Evolutionary conservation across 73 alveolate species (phyloP).

Genomic region (Urostyla sp.): DNA sequence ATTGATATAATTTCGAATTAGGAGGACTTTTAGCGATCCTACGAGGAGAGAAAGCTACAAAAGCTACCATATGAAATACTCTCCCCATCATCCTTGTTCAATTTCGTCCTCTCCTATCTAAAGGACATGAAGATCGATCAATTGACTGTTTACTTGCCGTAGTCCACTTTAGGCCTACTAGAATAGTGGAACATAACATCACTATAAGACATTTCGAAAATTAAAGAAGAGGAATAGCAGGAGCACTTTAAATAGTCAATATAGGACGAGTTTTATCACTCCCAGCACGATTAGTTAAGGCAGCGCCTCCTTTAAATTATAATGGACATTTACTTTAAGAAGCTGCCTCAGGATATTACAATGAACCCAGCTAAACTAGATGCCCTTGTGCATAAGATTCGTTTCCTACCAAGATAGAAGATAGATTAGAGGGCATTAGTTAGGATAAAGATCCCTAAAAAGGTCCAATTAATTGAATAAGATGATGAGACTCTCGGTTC

Average conservation of each 20-base stretch:
- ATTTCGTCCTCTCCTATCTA: constrained; percentile 6
- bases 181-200: not conserved
- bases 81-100: not conserved
- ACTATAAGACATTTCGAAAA: constrained; percentile 1
- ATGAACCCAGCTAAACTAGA: constrained; percentile 52
- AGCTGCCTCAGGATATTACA: constrained; percentile 47
- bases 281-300: not conserved
- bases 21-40: not conserved
- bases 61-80: not conserved
- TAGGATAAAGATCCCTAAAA: constrained; percentile 55
- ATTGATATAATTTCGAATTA: not conserved
- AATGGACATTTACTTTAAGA: constrained; percentile 56
- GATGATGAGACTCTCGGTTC: constrained; percentile 44
- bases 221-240: constrained; percentile 6
- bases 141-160: not conserved
- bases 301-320: not conserved
- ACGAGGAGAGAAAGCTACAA: not conserved
- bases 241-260: not conserved
- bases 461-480: constrained; percentile 29
- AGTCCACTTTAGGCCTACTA: not conserved
- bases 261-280: not conserved
- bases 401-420: constrained; percentile 18
- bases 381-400: constrained; percentile 31
- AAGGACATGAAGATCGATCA: constrained; percentile 43
- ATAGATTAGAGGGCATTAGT: constrained; percentile 63